A percentile compares a stretch with the other conserved stretches of the same genome.
These are phyloP conservation scores for Fusarium robinianum DNA, from an alignment of 2,329 filamentous ascomycete species.

Conservation along the genomic window DNA sequence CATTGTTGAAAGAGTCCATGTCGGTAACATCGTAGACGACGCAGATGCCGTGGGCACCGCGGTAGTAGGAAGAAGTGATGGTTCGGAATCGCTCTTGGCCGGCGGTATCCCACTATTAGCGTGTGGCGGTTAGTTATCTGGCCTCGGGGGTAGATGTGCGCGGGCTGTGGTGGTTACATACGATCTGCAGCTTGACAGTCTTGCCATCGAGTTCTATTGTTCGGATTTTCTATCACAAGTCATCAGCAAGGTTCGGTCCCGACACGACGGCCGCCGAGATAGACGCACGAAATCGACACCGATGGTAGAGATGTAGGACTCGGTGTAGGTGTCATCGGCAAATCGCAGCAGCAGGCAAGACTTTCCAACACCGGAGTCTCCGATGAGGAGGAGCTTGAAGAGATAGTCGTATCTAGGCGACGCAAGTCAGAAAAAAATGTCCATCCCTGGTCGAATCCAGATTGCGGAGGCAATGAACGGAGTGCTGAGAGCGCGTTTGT, in stretches of 20 bases:
- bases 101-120: constrained; percentile 90
- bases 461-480: constrained; percentile 2
- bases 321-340: constrained; percentile 98
- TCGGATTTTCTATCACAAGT: constrained; percentile 82
- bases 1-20: constrained; percentile 99
- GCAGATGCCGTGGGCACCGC: constrained; percentile 98
- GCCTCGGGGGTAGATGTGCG: not conserved
- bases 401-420: constrained; percentile 95
- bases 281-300: constrained; percentile 94
- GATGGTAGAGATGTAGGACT: constrained; percentile 99
- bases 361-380: constrained; percentile 99
- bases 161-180: constrained; percentile 53
- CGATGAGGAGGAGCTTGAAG: constrained; percentile 99
- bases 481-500: constrained; percentile 3
- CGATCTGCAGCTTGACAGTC: constrained; percentile 99
- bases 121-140: constrained; percentile 18
- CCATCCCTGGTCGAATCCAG: constrained; percentile 18
- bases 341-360: constrained; percentile 98
- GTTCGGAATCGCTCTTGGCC: constrained; percentile 99
- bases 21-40: constrained; percentile 99
- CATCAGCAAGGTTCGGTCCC: constrained; percentile 15
- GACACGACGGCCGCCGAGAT: constrained; percentile 1
- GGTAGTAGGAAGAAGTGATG: constrained; percentile 99
- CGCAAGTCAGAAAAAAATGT: constrained; percentile 35
- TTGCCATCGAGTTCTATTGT: constrained; percentile 99